A percentile compares a stretch with the other conserved stretches of the same genome.
These are phyloP conservation scores for Periglandula ipomoeae DNA, from an alignment of 2,329 filamentous ascomycete genomes.

Conservation along the genomic window DNA sequence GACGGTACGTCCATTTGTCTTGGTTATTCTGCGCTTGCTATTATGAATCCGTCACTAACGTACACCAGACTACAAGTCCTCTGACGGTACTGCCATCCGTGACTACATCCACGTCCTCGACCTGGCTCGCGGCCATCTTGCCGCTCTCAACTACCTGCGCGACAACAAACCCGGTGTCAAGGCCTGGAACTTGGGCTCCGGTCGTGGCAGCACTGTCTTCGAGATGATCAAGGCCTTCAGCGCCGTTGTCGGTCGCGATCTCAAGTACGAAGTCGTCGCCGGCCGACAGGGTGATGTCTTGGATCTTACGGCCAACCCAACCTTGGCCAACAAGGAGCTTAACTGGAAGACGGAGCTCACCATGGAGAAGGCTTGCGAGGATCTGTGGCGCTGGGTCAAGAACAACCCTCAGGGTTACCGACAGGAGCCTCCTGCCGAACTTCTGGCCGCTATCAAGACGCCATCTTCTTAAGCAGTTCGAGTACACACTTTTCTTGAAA, in stretches of 20 bases:
- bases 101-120: conserved; percentile 98
- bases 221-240: conserved; percentile 97
- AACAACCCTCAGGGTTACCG: conserved; percentile 96
- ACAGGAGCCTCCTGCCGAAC: conserved; percentile 77
- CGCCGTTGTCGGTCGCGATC: conserved; percentile 71
- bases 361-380: conserved; percentile 85
- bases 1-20: conserved; percentile 58
- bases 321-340: conserved; percentile 78
- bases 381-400: conserved; percentile 94
- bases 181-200: conserved; percentile 94
- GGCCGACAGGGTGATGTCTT: conserved; percentile 85
- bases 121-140: conserved; percentile 74
- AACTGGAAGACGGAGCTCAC: conserved; percentile 86
- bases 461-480: conserved; percentile 12
- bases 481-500: background rate
- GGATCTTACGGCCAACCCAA: conserved; percentile 86
- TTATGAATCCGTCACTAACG: conserved; percentile 12
- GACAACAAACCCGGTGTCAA: conserved; percentile 78
- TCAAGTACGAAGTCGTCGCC: conserved; percentile 77
- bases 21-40: background rate
- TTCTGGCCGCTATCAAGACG: conserved; percentile 56
- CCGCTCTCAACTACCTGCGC: conserved; percentile 83
- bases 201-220: conserved; percentile 88
- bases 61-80: conserved; percentile 70
- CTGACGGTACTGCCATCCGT: conserved; percentile 86